Evolutionary conservation across 2,329 filamentous ascomycete genomes (phyloP), one percentile per base, ranked within the genome.

Genomic region (Uncinocarpus reesii): DNA sequence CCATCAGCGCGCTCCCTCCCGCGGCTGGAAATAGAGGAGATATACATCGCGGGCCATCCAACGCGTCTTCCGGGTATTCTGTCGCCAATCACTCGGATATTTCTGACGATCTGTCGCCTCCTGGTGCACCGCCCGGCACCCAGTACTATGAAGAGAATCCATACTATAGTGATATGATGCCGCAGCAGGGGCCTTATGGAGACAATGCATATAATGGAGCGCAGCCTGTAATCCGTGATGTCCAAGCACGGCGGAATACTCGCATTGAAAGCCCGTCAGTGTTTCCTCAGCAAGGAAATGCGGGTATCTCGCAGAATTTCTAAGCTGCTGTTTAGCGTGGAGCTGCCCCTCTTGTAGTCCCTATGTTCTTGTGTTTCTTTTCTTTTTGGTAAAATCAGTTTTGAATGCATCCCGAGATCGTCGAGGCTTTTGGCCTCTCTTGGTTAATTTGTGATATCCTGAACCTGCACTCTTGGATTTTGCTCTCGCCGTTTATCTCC

Each of bases 301-400:
- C 86, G 32, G 92, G 92, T 51, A 95, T 98, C 60, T 86, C 92
- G 26, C 92, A 96, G 69, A 98, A 98, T 67, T 98, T 98, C 60
- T 96, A 78, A 53, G 26, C 15, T 18, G 31, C n/a, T 32, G n/a
- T 10, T 40, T 24, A 2, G 11, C 16, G 23, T 4, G 3, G 7
- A 6, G 23, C 18, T n/a, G 20, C 20, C 8, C 5, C 3, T 7
- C 10, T 42, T 29, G 38, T 24, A 28, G 15, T 35, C 18, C 11
- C 5, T 32, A 43, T 40, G 5, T 26, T 40, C 21, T 26, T 26
- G 11, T 26, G 6, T 3, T 11, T 31, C 11, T 32, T 42, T 31
- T 15, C 15, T 8, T 31, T 20, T 5, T 20, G 7, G 7, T 31
- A 6, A 23, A 11, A 23, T 31, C 11, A 31, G 16, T 21, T 43